Evolutionary conservation across 805 yeast genomes (phyloP).

Genomic region (Hanseniaspora nectarophila): DNA sequence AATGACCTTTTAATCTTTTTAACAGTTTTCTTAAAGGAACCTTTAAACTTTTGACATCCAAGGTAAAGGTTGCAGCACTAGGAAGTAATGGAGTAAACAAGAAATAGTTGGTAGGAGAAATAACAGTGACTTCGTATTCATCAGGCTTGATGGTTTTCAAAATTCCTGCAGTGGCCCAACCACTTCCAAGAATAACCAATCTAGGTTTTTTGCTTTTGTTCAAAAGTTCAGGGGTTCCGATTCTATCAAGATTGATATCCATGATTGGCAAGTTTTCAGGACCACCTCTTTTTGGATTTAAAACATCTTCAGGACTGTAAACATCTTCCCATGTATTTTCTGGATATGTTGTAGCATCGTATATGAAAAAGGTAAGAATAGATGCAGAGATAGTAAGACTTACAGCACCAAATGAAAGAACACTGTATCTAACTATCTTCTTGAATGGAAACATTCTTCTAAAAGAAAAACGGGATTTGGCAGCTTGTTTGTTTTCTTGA

Average conservation of each 20-base stretch:
- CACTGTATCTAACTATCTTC: slow-evolving; percentile 22
- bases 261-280: slow-evolving; percentile 60
- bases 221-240: slow-evolving; percentile 20
- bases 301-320: slow-evolving; percentile 40
- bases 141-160: slow-evolving; percentile 41
- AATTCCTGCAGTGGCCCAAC: slow-evolving; percentile 60
- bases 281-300: slow-evolving; percentile 50
- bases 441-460: slow-evolving; percentile 27
- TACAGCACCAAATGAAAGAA: slow-evolving; percentile 34
- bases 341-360: slow-evolving; percentile 55
- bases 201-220: slow-evolving; percentile 38
- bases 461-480: slow-evolving; percentile 18
- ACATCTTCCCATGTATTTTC: slow-evolving; percentile 35
- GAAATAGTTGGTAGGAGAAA: slow-evolving; percentile 59
- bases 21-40: slow-evolving; percentile 54
- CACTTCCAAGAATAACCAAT: slow-evolving; percentile 52
- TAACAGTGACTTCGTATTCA: slow-evolving; percentile 52
- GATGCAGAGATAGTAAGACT: slow-evolving; percentile 34
- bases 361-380: slow-evolving; percentile 43
- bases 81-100: slow-evolving; percentile 60
- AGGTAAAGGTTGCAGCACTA: slow-evolving; percentile 58
- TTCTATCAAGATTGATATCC: slow-evolving; percentile 43
- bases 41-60: slow-evolving; percentile 50
- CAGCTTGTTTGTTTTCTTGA: slow-evolving; percentile 18
- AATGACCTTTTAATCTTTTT: slow-evolving; percentile 43